These are phyloP conservation scores for Rhazya stricta DNA, from an alignment of 257 asterid genomes.

Conservation along the genomic window DNA sequence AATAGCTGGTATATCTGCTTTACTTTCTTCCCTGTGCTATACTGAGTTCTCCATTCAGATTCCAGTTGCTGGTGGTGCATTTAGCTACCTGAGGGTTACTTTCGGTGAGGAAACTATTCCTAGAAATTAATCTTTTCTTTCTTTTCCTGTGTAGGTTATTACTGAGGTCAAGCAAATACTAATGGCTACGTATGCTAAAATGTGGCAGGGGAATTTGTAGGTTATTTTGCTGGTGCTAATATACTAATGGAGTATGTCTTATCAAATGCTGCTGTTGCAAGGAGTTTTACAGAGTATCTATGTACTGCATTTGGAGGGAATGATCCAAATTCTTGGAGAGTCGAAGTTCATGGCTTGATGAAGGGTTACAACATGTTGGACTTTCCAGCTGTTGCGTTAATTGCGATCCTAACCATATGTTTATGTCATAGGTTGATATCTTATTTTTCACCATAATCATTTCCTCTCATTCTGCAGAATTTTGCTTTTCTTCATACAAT, in stretches of 20 bases:
- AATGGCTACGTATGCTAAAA: not conserved
- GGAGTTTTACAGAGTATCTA: slow-evolving; percentile 42
- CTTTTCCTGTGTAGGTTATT: not conserved
- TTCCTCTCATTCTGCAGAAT: not conserved
- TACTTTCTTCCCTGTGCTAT: slow-evolving; percentile 40
- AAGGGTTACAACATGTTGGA: slow-evolving; percentile 44
- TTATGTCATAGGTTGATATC: slow-evolving; percentile 34
- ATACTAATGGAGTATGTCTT: slow-evolving; percentile 42
- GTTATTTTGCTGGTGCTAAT: slow-evolving; percentile 43
- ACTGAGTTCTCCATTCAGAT: slow-evolving; percentile 35
- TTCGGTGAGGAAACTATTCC: slow-evolving; percentile 21
- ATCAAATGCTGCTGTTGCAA: slow-evolving; percentile 43
- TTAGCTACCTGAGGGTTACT: slow-evolving; percentile 40
- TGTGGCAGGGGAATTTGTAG: slow-evolving; percentile 39
- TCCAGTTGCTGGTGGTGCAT: slow-evolving; percentile 45
- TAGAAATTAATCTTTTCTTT: not conserved
- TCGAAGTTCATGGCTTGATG: slow-evolving; percentile 29
- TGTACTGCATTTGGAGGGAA: slow-evolving; percentile 28
- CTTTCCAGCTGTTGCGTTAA: slow-evolving; percentile 23
- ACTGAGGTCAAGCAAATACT: not conserved
- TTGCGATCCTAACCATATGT: slow-evolving; percentile 19
- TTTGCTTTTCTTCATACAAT: not conserved
- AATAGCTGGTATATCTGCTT: slow-evolving; percentile 34
- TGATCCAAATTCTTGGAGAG: slow-evolving; percentile 34
- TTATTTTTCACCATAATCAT: not conserved